These are phyloP conservation scores for Syncephalastrum racemosum DNA, from an alignment of 371 early-diverging fungal genomes.

Conservation along the genomic window DNA sequence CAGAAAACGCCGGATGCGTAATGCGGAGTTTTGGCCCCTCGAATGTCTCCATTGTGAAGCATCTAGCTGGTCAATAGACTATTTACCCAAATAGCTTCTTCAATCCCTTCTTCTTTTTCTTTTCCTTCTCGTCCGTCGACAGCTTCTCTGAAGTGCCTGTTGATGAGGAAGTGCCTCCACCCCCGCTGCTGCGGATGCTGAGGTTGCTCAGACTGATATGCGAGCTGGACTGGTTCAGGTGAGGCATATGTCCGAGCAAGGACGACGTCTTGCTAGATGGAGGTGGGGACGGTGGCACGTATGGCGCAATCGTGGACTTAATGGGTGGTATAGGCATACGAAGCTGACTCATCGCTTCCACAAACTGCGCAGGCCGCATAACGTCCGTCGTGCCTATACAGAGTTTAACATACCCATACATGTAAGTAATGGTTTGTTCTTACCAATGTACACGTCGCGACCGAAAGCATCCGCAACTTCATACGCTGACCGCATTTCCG, in stretches of 20 bases:
- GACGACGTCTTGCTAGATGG: slow-evolving; percentile 13
- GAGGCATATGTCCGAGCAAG: slow-evolving; percentile 20
- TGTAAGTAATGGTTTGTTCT: slow-evolving; percentile 6
- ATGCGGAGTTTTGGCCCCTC: too few species aligned
- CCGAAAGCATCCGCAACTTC: slow-evolving; percentile 71
- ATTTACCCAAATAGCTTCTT: slow-evolving; percentile 35
- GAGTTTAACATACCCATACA: not conserved
- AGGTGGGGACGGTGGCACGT: slow-evolving; percentile 36
- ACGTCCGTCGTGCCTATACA: slow-evolving; percentile 68
- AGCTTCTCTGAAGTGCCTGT: slow-evolving; percentile 7
- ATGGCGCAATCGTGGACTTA: slow-evolving; percentile 34
- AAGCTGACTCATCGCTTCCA: slow-evolving; percentile 60
- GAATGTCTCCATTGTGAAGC: too few species aligned
- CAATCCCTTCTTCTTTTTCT: slow-evolving; percentile 49
- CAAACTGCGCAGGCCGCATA: slow-evolving; percentile 72
- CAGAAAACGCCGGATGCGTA: too few species aligned
- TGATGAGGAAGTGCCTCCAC: too few species aligned
- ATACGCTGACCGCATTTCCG: slow-evolving; percentile 87
- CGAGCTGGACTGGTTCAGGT: slow-evolving; percentile 25
- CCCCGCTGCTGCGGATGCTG: slow-evolving; percentile 15
- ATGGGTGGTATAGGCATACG: slow-evolving; percentile 31
- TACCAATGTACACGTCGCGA: slow-evolving; percentile 83
- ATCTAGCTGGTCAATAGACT: too few species aligned
- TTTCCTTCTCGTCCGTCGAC: slow-evolving; percentile 27
- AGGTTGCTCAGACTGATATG: slow-evolving; percentile 29